Base-by-base conservation (phyloP, 345 rosid genomes). In the Sisymbrium irio region DNA sequence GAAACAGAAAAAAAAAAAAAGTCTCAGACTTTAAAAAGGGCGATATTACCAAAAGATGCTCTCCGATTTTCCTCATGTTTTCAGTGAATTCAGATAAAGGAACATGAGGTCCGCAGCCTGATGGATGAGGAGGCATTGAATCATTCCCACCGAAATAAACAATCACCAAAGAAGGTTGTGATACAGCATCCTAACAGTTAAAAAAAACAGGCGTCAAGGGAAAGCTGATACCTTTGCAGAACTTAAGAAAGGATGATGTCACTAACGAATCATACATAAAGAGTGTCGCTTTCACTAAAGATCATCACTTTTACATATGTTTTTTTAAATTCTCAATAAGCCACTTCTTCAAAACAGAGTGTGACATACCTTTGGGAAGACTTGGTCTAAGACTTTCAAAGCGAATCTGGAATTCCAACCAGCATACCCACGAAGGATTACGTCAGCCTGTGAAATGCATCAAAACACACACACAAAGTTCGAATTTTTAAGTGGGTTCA, bases 121-220 rank as follows among this genome's bases (percentile, higher is more conserved):
- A 80, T 15, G 95, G 81, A 61, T 82, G 83, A 71, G 95, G 86
- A 25, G 53, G 77, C 84, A 65, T 65, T 25, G 98, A 91, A 76
- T 94, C 98, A 41, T 94, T 94, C 46, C 98, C 98, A 62, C 98
- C 97, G 32, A 94, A 91, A 80, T 94, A 94, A 27, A 94, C 93
- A 36, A 94, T 86, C 71, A 94, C 96, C 83, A 94, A 75, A 6
- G 93, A 79, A 47, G 98, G 98, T 66, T 91, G 97, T 40, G 71
- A 64, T 7, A 65, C 55, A 79, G 87, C 90, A 73, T 86, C 86
- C 98, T 94, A 75, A 65, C 46, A 45, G 10, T 46, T 28, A 3
- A 15, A 30, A 12, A 37, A 30, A 12, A 37, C 17, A 61, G 0
- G 44, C 18, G 39, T 35, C 65, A 73, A 49, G 57, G 11, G 27